These are phyloP conservation scores for Exophiala calicioides DNA, from an alignment of 2,329 filamentous ascomycete genomes.

Conservation along the genomic window DNA sequence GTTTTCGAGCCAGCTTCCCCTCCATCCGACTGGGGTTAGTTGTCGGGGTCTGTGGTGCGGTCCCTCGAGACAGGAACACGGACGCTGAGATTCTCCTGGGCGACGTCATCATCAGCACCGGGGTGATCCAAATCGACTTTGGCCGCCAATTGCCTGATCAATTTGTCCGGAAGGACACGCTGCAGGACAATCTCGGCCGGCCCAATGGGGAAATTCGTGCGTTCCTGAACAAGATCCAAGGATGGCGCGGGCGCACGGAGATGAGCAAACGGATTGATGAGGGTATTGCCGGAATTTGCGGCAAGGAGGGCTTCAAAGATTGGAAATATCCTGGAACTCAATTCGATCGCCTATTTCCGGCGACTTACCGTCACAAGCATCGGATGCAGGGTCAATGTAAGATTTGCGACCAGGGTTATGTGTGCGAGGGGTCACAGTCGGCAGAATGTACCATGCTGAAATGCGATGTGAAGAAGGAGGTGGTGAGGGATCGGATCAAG, in stretches of 20 bases:
- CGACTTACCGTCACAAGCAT: background rate
- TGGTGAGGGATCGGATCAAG: background rate
- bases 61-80: background rate
- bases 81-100: constrained; percentile 33
- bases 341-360: background rate
- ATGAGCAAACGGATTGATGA: background rate
- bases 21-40: background rate
- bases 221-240: background rate
- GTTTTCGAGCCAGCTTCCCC: background rate
- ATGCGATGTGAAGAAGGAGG: background rate
- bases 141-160: background rate
- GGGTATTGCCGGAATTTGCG: background rate
- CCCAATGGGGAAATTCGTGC: background rate
- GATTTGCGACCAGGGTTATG: background rate
- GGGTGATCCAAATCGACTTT: background rate
- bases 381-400: background rate
- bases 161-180: background rate
- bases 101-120: constrained; percentile 35
- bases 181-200: background rate
- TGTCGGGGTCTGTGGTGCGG: constrained; percentile 6
- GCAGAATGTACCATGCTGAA: background rate
- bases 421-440: background rate
- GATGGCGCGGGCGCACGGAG: too few relatives aligned
- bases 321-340: background rate
- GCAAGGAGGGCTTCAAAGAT: background rate